Evolutionary conservation across 495 filamentous ascomycete species (phyloP), one percentile per base, ranked within the genome.

Genomic region (Trichocladium antarcticum): DNA sequence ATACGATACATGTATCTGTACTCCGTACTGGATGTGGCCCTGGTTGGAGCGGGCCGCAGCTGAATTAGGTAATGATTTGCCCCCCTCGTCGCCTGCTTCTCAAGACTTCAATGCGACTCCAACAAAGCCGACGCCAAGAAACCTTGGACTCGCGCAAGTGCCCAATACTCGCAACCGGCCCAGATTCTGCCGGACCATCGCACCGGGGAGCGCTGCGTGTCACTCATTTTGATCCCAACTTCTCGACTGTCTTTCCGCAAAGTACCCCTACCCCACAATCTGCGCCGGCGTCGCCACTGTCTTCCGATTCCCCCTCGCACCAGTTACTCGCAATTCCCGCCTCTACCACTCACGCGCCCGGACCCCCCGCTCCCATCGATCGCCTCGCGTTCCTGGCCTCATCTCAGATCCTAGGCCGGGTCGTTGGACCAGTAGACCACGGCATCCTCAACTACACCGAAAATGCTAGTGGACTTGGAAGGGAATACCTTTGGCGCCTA

Each of bases 391-490:
- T n/a, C n/a, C n/a, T n/a, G n/a, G n/a, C n/a, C n/a, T n/a, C n/a
- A n/a, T n/a, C n/a, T n/a, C n/a, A n/a, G n/a, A n/a, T n/a, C n/a
- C n/a, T n/a, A n/a, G n/a, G n/a, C n/a, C n/a, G n/a, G n/a, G n/a
- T n/a, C n/a, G n/a, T n/a, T n/a, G n/a, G n/a, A n/a, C n/a, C n/a
- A n/a, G n/a, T n/a, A n/a, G n/a, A n/a, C n/a, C n/a, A 27, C 27
- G 6, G 6, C 9, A 22, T 16, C 28, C 21, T 15, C 24, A 16
- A 10, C 45, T 16, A 1, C 19, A 5, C 17, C 17, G 16, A 35
- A 56, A 44, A 57, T 60, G 57, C 20, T 29, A 27, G 41, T 16
- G 51, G 32, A 37, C 47, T 27, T 24, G 32, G 32, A 14, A 35
- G 21, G 22, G 10, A 51, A 16, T 21, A 29, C 35, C 37, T 38